These are phyloP conservation scores for Serpula lacrymans DNA, from an alignment of 768 basidiomycete species.

Conservation along the genomic window DNA sequence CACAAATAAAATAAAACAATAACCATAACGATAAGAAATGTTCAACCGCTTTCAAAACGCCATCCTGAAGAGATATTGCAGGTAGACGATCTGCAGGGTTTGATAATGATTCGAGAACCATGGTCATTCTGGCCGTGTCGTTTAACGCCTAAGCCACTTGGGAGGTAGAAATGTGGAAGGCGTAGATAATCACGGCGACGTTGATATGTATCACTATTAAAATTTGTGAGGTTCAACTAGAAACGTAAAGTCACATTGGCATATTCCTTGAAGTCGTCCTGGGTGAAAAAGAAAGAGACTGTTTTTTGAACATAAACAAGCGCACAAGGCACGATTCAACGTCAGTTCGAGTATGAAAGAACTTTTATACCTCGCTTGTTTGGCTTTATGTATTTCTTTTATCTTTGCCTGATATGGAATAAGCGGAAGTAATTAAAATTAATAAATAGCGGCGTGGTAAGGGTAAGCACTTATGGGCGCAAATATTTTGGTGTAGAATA, in stretches of 20 bases:
- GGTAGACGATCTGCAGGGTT: conserved; percentile 60
- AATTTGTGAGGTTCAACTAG: background rate
- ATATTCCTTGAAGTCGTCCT: background rate
- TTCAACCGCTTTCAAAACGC: conserved; percentile 49
- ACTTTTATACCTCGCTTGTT: too few relatives aligned
- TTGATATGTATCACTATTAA: too few relatives aligned
- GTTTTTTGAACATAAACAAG: too few relatives aligned
- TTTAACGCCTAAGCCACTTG: conserved; percentile 63
- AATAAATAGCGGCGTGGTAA: too few relatives aligned
- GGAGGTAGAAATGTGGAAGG: conserved; percentile 36
- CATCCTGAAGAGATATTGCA: conserved; percentile 32
- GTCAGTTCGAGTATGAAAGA: too few relatives aligned
- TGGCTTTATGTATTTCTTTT: too few relatives aligned
- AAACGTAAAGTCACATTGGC: background rate
- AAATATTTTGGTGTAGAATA: too few relatives aligned
- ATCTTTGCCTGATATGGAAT: background rate
- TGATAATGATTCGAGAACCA: conserved; percentile 12
- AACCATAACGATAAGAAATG: too few relatives aligned
- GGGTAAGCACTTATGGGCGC: too few relatives aligned
- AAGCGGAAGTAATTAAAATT: background rate
- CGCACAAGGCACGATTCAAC: too few relatives aligned
- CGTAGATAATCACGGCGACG: conserved; percentile 67
- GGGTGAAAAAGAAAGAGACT: background rate
- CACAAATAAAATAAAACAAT: too few relatives aligned
- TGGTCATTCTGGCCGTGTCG: conserved; percentile 58